phyloP scores from a whole-genome alignment of 768 basidiomycete genomes.

The Tulasnella sp. region DNA sequence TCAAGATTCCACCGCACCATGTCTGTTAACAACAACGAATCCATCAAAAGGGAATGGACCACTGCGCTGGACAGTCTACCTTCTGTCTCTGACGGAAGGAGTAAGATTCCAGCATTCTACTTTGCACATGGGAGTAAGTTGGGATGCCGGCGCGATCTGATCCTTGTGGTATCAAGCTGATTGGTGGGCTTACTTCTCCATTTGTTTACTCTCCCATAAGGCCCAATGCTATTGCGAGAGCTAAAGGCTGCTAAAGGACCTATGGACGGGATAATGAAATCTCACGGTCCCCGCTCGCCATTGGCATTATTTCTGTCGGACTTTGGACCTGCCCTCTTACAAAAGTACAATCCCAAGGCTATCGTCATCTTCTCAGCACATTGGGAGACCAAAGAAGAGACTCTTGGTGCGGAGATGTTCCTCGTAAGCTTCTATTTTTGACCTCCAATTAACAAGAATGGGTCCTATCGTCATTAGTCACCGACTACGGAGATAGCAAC shows the following conservation, averaged over 20 bases:
- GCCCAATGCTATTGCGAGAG: conserved; percentile 27
- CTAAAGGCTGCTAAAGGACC: conserved; percentile 3
- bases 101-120: conserved; percentile 53
- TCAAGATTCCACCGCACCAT: too few relatives aligned
- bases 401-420: conserved; percentile 35
- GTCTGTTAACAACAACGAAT: too few relatives aligned
- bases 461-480: conserved; percentile 34
- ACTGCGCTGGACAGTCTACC: conserved; percentile 46
- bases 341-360: conserved; percentile 67
- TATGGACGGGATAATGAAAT: conserved; percentile 16
- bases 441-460: background rate
- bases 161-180: background rate
- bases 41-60: conserved; percentile 31
- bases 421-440: background rate
- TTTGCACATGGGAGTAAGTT: conserved; percentile 51
- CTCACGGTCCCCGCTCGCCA: conserved; percentile 40
- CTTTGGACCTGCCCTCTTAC: conserved; percentile 51
- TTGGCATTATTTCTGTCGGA: conserved; percentile 48
- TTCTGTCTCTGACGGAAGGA: conserved; percentile 35
- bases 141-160: too few relatives aligned
- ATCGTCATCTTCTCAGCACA: conserved; percentile 76
- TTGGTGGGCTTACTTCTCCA: background rate
- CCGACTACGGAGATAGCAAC: conserved; percentile 67
- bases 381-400: conserved; percentile 56
- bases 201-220: conserved; percentile 34